These are phyloP conservation scores for Phytophthora pseudosyringae DNA, from an alignment of 352 stramenopile species.

Conservation along the genomic window DNA sequence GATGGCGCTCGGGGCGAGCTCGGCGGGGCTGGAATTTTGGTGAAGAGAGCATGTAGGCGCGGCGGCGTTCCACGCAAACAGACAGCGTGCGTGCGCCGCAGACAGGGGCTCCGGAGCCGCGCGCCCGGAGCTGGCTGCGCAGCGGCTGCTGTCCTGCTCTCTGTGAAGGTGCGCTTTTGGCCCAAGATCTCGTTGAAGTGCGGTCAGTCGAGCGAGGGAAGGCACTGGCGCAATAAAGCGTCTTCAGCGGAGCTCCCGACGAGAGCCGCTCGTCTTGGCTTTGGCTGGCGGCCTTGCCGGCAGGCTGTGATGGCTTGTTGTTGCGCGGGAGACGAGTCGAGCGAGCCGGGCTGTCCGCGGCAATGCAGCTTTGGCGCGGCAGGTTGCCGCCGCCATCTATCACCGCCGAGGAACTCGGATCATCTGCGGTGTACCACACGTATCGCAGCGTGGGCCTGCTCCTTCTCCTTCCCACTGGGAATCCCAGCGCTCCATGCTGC, in stretches of 20 bases:
- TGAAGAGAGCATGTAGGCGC: conserved; percentile 14
- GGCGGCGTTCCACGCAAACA: conserved; percentile 28
- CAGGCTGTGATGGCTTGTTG: conserved; percentile 33
- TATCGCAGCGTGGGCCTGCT: conserved; percentile 33
- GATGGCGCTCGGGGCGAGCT: conserved; percentile 15
- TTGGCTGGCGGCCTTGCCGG: conserved; percentile 14
- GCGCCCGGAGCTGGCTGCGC: background rate
- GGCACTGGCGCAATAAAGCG: conserved; percentile 14
- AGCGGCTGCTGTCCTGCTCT: conserved; percentile 8
- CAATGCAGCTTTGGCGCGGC: background rate
- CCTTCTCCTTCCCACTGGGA: conserved; percentile 5
- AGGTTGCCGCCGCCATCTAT: conserved; percentile 17
- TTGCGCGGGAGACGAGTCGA: conserved; percentile 28
- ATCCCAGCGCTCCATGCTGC: conserved; percentile 5
- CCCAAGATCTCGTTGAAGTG: conserved; percentile 35
- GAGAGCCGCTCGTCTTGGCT: conserved; percentile 13
- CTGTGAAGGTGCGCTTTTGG: conserved; percentile 10
- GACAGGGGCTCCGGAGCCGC: conserved; percentile 22
- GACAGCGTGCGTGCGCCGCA: conserved; percentile 25
- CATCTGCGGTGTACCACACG: conserved; percentile 30
- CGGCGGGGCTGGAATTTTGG: conserved; percentile 31
- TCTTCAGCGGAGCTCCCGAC: too few relatives aligned
- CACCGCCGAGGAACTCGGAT: conserved; percentile 15
- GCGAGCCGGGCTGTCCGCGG: background rate
- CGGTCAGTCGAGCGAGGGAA: conserved; percentile 27